Percentiles rank a stretch among this genome's conserved stretches.
Evolutionary conservation across 2,329 filamentous ascomycete species (phyloP).

Genomic region (Phaeosphaeriaceae sp.): DNA sequence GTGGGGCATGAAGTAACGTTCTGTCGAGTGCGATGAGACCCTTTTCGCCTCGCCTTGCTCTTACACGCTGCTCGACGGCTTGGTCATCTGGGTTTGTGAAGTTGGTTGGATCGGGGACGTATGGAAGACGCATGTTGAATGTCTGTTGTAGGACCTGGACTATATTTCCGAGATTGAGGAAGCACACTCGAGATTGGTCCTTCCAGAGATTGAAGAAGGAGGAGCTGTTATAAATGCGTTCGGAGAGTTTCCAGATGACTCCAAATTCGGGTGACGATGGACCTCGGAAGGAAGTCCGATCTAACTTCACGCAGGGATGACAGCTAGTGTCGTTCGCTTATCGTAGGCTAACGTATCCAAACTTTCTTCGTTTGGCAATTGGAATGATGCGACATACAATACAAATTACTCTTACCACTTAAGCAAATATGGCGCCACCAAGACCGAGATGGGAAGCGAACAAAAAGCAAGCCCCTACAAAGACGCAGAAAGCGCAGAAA

Average conservation of each 20-base stretch:
- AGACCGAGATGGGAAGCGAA: slow-evolving; percentile 9
- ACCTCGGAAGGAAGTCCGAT: not conserved
- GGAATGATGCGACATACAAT: not conserved
- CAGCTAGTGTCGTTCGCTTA: slow-evolving; percentile 1
- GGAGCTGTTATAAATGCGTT: too few relatives aligned
- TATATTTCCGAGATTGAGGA: too few relatives aligned
- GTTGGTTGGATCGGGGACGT: slow-evolving; percentile 59
- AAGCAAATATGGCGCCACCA: slow-evolving; percentile 13
- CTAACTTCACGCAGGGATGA: not conserved
- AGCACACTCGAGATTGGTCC: too few relatives aligned
- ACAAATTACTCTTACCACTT: too few relatives aligned
- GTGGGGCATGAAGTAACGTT: slow-evolving; percentile 61
- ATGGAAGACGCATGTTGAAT: slow-evolving; percentile 60
- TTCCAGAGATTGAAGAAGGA: too few relatives aligned
- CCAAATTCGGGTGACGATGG: not conserved
- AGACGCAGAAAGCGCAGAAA: slow-evolving; percentile 14
- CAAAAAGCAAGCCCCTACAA: slow-evolving; percentile 9
- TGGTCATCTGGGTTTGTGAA: slow-evolving; percentile 57
- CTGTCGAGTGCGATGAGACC: slow-evolving; percentile 61
- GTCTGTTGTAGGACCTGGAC: too few relatives aligned
- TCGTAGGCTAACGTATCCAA: not conserved
- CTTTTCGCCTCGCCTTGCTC: slow-evolving; percentile 58
- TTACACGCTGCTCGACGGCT: slow-evolving; percentile 58
- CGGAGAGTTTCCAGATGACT: too few relatives aligned
- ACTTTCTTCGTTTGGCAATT: slow-evolving; percentile 7